Conservation (phyloP, 2,329 filamentous ascomycete species). For the Ceratocystis colombiana region DNA sequence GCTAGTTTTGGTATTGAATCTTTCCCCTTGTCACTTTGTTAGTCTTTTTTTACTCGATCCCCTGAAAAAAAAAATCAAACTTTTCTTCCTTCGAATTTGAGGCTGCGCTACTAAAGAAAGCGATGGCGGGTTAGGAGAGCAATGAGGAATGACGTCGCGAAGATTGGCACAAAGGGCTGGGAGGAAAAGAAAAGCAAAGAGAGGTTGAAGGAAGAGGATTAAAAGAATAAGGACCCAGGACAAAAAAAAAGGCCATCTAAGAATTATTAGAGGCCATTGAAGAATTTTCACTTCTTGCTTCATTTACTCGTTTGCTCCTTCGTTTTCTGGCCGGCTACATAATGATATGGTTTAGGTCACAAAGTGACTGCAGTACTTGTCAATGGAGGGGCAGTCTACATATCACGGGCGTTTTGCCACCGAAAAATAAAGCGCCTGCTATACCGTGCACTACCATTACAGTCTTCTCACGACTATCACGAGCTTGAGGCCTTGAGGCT, state of each 20-base stretch:
- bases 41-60: not conserved
- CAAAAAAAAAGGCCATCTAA: not conserved
- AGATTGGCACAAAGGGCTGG: not conserved
- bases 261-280: not conserved
- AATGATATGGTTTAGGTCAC: not conserved
- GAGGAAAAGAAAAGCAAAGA: not conserved
- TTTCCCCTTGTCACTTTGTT: not conserved
- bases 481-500: not conserved
- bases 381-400: not conserved
- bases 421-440: not conserved
- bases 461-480: slow-evolving; percentile 2
- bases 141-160: not conserved
- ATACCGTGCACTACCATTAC: not conserved
- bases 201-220: not conserved
- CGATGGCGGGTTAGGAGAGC: not conserved
- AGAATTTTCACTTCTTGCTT: slow-evolving; percentile 10
- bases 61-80: slow-evolving; percentile 7
- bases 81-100: not conserved
- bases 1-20: not conserved
- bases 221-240: not conserved
- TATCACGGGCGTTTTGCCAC: not conserved
- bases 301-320: slow-evolving; percentile 4
- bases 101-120: not conserved
- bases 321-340: not conserved
- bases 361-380: not conserved